Conservation (phyloP, 306 rosid species). For the Crataegus laevigata region DNA sequence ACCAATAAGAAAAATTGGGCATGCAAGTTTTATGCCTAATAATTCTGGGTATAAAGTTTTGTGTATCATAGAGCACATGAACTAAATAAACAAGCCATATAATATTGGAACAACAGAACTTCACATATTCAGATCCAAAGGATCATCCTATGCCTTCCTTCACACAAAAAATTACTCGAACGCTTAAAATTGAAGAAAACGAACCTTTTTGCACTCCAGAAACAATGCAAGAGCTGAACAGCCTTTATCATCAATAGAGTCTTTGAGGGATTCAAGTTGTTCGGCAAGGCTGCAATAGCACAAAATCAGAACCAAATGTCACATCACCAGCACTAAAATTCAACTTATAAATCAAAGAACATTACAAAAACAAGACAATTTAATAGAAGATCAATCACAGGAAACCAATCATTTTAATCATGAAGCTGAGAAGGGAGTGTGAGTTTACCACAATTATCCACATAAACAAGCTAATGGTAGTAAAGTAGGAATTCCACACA, state of each 20-base stretch:
- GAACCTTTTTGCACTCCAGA: constrained; percentile 75
- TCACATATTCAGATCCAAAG: background rate
- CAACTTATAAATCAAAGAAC: constrained; percentile 1
- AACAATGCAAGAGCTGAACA: constrained; percentile 51
- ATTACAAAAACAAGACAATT: constrained; percentile 1
- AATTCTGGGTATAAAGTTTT: background rate
- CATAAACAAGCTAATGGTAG: background rate
- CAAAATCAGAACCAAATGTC: constrained; percentile 13
- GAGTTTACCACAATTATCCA: background rate
- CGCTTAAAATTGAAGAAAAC: constrained; percentile 12
- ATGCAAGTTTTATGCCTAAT: background rate
- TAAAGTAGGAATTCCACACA: background rate
- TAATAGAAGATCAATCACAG: too few relatives aligned
- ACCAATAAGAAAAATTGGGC: background rate
- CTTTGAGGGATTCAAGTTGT: constrained; percentile 75
- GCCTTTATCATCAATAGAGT: constrained; percentile 59
- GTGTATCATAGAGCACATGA: background rate
- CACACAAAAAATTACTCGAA: constrained; percentile 1
- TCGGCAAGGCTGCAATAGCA: constrained; percentile 74
- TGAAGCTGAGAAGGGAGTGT: background rate
- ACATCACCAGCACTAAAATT: background rate
- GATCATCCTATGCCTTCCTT: background rate
- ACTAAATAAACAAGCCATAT: background rate
- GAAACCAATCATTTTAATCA: too few relatives aligned
- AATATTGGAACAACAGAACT: background rate